phyloP scores from a whole-genome alignment of 495 filamentous ascomycete species.

The Aspergillus sparsus region DNA sequence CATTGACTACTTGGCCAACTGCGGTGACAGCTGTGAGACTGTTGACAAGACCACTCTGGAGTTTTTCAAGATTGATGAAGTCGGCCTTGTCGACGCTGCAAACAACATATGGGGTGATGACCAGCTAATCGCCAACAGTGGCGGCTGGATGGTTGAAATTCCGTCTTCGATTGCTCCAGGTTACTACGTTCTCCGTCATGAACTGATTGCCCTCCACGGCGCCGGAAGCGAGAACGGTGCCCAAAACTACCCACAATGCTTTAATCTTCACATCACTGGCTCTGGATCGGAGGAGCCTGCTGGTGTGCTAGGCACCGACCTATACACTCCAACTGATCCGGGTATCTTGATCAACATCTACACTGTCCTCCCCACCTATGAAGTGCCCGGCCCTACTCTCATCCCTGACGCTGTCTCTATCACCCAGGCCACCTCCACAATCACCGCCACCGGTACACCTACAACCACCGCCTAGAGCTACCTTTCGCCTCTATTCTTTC shows the following conservation, averaged over 20 bases:
- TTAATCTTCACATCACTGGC: conserved; percentile 64
- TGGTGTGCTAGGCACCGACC: conserved; percentile 40
- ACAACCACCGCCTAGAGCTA: conserved; percentile 18
- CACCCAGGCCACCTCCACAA: conserved; percentile 17
- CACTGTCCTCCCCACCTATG: background rate
- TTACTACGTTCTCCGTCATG: conserved; percentile 67
- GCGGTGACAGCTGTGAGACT: conserved; percentile 57
- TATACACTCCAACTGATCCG: conserved; percentile 2
- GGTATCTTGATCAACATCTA: conserved; percentile 4
- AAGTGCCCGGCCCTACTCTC: conserved; percentile 26
- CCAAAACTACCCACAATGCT: conserved; percentile 67
- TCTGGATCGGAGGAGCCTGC: conserved; percentile 48
- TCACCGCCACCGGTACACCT: conserved; percentile 23
- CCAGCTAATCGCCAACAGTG: conserved; percentile 56
- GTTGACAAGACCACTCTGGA: conserved; percentile 56
- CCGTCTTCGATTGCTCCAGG: conserved; percentile 57
- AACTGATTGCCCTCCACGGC: conserved; percentile 66
- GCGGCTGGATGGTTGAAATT: conserved; percentile 60
- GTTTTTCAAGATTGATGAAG: conserved; percentile 65
- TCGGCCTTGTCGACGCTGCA: conserved; percentile 50
- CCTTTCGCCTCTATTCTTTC: too few relatives aligned
- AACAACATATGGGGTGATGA: conserved; percentile 63
- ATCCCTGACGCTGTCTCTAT: conserved; percentile 38
- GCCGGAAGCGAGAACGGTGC: conserved; percentile 53
- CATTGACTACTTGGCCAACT: conserved; percentile 65